Evolutionary conservation across 768 basidiomycete species (phyloP).

Genomic region (Pleurotus tuoliensis): DNA sequence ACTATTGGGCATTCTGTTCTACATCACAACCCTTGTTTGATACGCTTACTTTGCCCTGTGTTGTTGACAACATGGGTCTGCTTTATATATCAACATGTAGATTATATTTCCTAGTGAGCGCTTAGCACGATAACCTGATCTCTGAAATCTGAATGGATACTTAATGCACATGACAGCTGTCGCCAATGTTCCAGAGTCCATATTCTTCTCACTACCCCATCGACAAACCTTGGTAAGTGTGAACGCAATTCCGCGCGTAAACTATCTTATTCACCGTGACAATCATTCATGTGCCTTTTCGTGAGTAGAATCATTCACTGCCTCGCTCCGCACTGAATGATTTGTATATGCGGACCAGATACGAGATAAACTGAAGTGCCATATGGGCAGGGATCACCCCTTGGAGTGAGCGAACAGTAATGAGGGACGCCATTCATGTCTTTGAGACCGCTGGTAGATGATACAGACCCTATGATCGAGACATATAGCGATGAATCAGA

Average conservation of each 20-base stretch:
- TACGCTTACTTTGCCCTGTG: neutral
- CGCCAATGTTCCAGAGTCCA: conserved; percentile 42
- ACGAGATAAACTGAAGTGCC: conserved; percentile 81
- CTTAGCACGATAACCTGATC: too few species aligned
- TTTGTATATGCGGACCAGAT: conserved; percentile 35
- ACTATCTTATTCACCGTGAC: neutral
- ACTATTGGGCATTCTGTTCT: neutral
- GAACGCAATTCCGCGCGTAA: neutral
- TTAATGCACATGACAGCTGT: neutral
- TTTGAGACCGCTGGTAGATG: conserved; percentile 56
- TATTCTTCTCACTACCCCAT: conserved; percentile 72
- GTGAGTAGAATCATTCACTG: conserved; percentile 31
- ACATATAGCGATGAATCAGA: conserved; percentile 77
- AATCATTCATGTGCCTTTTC: conserved; percentile 23
- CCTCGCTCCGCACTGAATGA: too few species aligned
- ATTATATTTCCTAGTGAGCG: neutral
- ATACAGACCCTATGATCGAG: conserved; percentile 63
- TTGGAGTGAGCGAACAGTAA: conserved; percentile 48
- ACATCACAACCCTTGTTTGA: neutral
- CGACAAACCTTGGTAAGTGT: conserved; percentile 56
- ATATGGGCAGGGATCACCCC: conserved; percentile 75
- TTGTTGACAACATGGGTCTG: conserved; percentile 5
- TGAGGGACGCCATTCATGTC: neutral
- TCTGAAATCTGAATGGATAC: too few species aligned
- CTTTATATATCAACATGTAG: neutral